Base-by-base conservation (phyloP, 371 early-diverging fungal genomes). In the Umbelopsis sp. region DNA sequence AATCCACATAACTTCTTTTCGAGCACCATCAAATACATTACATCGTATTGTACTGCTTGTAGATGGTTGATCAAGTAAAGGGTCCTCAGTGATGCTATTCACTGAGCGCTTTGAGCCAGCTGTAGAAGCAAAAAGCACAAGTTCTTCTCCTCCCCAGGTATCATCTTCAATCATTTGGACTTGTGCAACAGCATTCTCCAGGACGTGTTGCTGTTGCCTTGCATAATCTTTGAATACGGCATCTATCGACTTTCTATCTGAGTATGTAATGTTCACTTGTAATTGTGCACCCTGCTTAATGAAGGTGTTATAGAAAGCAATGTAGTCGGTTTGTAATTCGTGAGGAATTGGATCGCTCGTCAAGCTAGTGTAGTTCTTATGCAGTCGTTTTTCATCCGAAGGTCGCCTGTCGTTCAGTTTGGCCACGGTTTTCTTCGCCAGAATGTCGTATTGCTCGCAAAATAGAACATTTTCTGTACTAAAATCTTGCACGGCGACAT, bases 1-100 rank as follows among this genome's bases (percentile, higher is more conserved):
- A 66, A 80, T 80, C 83, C 80, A 82, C 45, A 77, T 80, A 3
- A 80, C 77, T 66, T 82, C 83, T 41, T 72, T 69, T 50, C 75
- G 63, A 4, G 77, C 76, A 0, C 22, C 48, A 24, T 82, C 79
- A 69, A 80, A 82, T 6, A 73, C 48, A 5, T 41, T 57, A 29
- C 57, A 57, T 22, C 5, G 72, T 45, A 45, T 71, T 63, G 4
- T 68, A 37, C 3, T 18, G 11, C 48, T 24, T 44, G 29, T 53
- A 20, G 29, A 37, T 22, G 63, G n/a, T 9, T 46, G 14, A 25
- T 48, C 50, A 37, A 41, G 20, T 12, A 11, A 35, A 32, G 25
- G 20, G 25, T 35, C 12, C 46, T 41, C 48, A 57, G 50, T 11
- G 9, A 45, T 11, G 20, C 37, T 46, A 22, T 38, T 14, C 11